These are phyloP conservation scores for Sabuloglossum arenarium DNA, from an alignment of 495 filamentous ascomycete genomes.

Conservation along the genomic window DNA sequence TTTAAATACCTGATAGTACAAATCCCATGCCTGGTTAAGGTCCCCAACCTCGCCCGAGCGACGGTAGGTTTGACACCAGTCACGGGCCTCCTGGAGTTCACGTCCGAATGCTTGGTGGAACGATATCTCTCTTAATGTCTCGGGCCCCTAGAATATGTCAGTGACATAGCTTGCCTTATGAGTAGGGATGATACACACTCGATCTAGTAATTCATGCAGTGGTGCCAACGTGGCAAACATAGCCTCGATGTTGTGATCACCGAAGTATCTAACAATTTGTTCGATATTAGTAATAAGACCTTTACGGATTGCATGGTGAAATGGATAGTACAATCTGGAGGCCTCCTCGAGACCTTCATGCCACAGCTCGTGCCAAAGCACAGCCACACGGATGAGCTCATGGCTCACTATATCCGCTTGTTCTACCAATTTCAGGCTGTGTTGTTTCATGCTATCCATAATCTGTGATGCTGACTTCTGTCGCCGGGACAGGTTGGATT, in stretches of 20 bases:
- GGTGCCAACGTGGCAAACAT: slow-evolving; percentile 87
- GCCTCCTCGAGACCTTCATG: slow-evolving; percentile 98
- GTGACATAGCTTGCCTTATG: not conserved
- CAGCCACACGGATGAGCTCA: slow-evolving; percentile 88
- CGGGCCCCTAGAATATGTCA: slow-evolving; percentile 38
- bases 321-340: slow-evolving; percentile 40
- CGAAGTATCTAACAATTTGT: slow-evolving; percentile 38
- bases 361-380: slow-evolving; percentile 97
- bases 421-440: slow-evolving; percentile 82
- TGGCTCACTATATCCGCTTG: slow-evolving; percentile 87
- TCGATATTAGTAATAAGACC: not conserved
- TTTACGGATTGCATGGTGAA: not conserved
- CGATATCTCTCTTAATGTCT: slow-evolving; percentile 85
- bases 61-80: slow-evolving; percentile 87
- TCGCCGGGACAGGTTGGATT: slow-evolving; percentile 61
- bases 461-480: slow-evolving; percentile 72
- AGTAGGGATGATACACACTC: slow-evolving; percentile 12
- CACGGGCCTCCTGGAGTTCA: slow-evolving; percentile 79
- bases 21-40: slow-evolving; percentile 92
- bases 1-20: slow-evolving; percentile 94
- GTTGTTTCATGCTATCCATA: slow-evolving; percentile 94
- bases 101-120: slow-evolving; percentile 96
- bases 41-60: slow-evolving; percentile 75
- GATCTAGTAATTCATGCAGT: slow-evolving; percentile 76
- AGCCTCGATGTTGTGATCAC: slow-evolving; percentile 86